Evolutionary conservation across 371 early-diverging fungal species (phyloP).

Genomic region (Apophysomyces trapeziformis): DNA sequence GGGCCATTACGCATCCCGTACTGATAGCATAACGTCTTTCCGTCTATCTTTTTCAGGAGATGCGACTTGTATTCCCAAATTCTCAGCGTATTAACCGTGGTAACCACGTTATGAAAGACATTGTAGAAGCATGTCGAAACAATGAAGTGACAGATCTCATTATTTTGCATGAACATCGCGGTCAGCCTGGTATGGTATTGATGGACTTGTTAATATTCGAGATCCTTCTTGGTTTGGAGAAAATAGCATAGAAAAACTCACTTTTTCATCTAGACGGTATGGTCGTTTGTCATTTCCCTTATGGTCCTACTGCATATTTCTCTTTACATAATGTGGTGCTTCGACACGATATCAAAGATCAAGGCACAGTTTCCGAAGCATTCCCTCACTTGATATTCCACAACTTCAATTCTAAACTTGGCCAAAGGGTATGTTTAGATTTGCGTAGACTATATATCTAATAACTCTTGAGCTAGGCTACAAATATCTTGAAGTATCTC

Average conservation of each 20-base stretch:
- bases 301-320: conserved; percentile 98
- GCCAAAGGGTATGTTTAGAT: conserved; percentile 70
- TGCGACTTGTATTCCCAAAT: conserved; percentile 96
- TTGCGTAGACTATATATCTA: neutral
- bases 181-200: conserved; percentile 81
- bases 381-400: conserved; percentile 96
- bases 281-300: conserved; percentile 96
- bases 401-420: conserved; percentile 90
- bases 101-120: conserved; percentile 93
- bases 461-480: conserved; percentile 50
- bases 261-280: conserved; percentile 75
- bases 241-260: too few relatives aligned
- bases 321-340: conserved; percentile 97
- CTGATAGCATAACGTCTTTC: neutral
- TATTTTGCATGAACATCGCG: conserved; percentile 97
- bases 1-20: neutral
- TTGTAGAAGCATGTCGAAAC: conserved; percentile 92
- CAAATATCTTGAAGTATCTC: conserved; percentile 91
- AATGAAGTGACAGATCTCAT: conserved; percentile 97
- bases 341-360: conserved; percentile 95
- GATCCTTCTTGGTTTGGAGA: too few relatives aligned
- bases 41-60: conserved; percentile 61
- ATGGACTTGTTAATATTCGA: neutral
- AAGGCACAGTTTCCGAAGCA: conserved; percentile 95
- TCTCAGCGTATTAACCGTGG: conserved; percentile 98